Evolutionary conservation across 2,329 filamentous ascomycete species (phyloP).

Genomic region (Xylaria sp.): DNA sequence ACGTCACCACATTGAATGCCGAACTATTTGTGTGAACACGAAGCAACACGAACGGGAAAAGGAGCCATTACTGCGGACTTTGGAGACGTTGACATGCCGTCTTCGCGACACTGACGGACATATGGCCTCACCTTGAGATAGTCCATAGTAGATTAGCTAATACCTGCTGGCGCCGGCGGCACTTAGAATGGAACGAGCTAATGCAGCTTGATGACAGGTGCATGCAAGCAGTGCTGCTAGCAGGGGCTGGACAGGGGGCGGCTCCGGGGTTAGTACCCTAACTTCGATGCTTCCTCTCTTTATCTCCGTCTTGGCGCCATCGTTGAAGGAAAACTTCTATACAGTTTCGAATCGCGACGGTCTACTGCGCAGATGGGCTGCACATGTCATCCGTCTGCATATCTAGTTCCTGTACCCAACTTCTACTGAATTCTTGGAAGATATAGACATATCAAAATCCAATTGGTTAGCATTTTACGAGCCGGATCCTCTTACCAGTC

Average conservation of each 20-base stretch:
- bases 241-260: neutral
- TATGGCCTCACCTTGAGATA: neutral
- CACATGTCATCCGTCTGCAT: constrained; percentile 30
- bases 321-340: neutral
- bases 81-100: neutral
- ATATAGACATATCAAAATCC: neutral
- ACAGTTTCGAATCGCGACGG: neutral
- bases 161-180: neutral
- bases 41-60: neutral
- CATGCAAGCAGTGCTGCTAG: constrained; percentile 6
- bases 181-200: constrained; percentile 2
- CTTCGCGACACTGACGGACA: neutral
- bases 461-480: neutral
- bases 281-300: neutral
- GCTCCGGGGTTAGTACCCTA: neutral
- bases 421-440: neutral
- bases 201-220: constrained; percentile 33
- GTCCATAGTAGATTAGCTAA: neutral
- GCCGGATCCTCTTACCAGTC: neutral
- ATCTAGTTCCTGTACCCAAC: neutral
- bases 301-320: constrained; percentile 23
- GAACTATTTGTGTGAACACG: neutral
- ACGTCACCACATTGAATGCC: neutral
- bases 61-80: neutral
- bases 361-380: constrained; percentile 9